phyloP scores from a whole-genome alignment of 106 monocot genomes.

The Chionographis japonica region DNA sequence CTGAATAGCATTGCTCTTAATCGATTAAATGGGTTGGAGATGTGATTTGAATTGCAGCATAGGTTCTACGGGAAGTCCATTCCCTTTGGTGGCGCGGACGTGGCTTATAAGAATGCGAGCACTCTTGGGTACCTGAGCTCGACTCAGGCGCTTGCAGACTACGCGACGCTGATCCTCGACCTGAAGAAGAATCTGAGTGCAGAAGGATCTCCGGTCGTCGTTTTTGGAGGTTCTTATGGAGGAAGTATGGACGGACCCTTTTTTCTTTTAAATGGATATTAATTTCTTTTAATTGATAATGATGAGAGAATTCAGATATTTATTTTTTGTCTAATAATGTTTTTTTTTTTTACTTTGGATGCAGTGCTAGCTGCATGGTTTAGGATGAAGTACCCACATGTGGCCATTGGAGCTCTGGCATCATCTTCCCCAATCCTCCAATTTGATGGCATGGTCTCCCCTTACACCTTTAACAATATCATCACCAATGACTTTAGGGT shows the following conservation, averaged over 20 bases:
- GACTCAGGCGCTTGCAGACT: conserved; percentile 31
- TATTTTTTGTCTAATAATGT: no score
- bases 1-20: no score
- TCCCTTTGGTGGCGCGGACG: conserved; percentile 17
- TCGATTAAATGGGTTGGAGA: no score
- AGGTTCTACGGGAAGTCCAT: conserved; percentile 35
- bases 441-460: conserved; percentile 13
- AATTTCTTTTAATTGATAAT: no score
- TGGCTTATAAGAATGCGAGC: conserved; percentile 22
- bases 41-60: conserved; percentile 12
- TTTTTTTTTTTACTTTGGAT: neutral
- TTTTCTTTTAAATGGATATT: neutral
- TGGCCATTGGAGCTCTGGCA: conserved; percentile 28
- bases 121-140: conserved; percentile 30
- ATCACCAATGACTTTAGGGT: conserved; percentile 45
- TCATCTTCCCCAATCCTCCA: conserved; percentile 33
- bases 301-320: no score
- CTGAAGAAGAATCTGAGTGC: conserved; percentile 26
- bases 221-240: conserved; percentile 33
- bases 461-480: conserved; percentile 28
- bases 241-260: conserved; percentile 17
- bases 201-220: conserved; percentile 19
- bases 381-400: conserved; percentile 36
- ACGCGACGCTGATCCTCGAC: conserved; percentile 20
- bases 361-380: conserved; percentile 36